Base-by-base conservation (phyloP, 2,329 filamentous ascomycete genomes). In the Aspergillus sp. region DNA sequence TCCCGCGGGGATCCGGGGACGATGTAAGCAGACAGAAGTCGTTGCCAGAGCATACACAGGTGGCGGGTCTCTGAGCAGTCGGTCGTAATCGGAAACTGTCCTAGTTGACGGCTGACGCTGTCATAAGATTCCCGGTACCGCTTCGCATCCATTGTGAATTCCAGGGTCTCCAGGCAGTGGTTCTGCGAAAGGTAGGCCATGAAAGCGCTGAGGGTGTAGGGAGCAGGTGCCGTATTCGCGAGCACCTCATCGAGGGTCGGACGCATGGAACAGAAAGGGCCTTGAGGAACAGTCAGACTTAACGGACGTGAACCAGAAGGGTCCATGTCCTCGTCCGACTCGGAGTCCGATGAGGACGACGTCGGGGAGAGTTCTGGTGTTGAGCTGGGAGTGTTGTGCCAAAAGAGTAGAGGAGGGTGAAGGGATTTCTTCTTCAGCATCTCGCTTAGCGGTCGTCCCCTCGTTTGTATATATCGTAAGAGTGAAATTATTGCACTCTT, bases 121-220 rank as follows among this genome's bases (percentile, higher is more conserved):
- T 82, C 77, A 71, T 86, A 89, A 67, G 86, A 82, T 67, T 87
- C 85, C 52, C 86, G 84, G 72, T 98, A 99, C 60, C 91, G 85
- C 57, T 92, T 90, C 21, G 93, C 90, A 73, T 97, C 95, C 82
- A 97, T 89, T 41, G 93, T 96, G 74, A 99, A 99, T 72, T 98
- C 95, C 40, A 99, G 81, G 1, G 93, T 97, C 75, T 99, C 95
- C 63, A 98, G 80, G 72, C 95, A 99, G 76, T 98, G 93, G 69
- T 98, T 98, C 70, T 96, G 93, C 1, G 93, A 97, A 4, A 98
- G 83, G 70, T 96, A 98, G 56, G 93, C 93, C 86, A 95, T 98
- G 75, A 98, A 98, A 33, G 93, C 93, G 59, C 86, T 88, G 8
- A 97, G 81, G 0, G 93, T 96, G 84, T 91, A 98, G 65, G 95